Evolutionary conservation across 2,329 filamentous ascomycete genomes (phyloP), one percentile per base, ranked within the genome.

Genomic region (Emergomyces orientalis): DNA sequence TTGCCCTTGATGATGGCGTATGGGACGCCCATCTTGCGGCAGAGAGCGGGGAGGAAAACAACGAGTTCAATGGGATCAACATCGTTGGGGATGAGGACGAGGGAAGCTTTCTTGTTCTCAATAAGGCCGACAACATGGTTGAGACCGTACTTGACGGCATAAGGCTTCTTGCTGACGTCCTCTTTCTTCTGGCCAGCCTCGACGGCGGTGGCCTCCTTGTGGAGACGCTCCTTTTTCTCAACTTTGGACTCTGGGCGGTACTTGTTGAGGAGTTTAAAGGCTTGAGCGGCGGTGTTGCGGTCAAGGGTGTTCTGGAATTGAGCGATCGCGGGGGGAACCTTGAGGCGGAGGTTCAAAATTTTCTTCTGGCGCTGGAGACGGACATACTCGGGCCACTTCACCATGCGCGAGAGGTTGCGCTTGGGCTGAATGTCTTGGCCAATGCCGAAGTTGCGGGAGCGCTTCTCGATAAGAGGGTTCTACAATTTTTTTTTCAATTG

Each of bases 171-270:
- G 89, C 86, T 90, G 78, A 96, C 93, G 75, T 96, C 92, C 86
- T 99, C 95, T 90, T 97, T 97, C 90, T 97, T 99, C 90, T 97
- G 97, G 81, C 95, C 94, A 81, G 97, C 92, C 79, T 91, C 88
- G 79, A 99, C 87, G 75, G 94, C 95, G 74, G 92, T 96, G 69
- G 95, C 94, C 87, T 99, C 94, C 86, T 96, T 91, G 79, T 90
- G 87, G 70, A 99, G 86, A 82, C 94, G 91, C 85, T 99, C 95
- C 88, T 97, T 99, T 91, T 99, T 99, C 88, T 97, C 93, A 74
- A 85, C 83, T 88, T 97, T 97, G 81, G 90, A 95, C 87, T 99
- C 94, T 71, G 94, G 94, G 75, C 93, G 91, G 89, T 99, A 99
- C 87, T 99, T 99, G 90, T 96, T 96, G 78, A 99, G 90, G 77